A percentile compares a stretch with the other conserved stretches of the same genome.
Evolutionary conservation across 2,329 filamentous ascomycete species (phyloP).

Genomic region (Fusarium haematococcum): DNA sequence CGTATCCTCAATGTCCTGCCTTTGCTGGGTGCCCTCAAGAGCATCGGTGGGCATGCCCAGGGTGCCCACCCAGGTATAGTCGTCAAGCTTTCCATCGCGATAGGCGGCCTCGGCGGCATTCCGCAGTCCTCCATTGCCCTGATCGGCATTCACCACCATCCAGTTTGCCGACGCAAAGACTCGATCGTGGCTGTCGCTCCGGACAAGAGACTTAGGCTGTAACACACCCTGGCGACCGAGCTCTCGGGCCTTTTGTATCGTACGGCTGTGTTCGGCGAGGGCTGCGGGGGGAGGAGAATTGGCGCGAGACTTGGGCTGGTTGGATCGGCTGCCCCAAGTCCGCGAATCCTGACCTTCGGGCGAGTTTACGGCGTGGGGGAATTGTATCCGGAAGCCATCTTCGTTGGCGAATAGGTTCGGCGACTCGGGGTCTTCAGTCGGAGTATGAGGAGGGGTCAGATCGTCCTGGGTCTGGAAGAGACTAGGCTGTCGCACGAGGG

Average conservation of each 20-base stretch:
- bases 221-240: slow-evolving; percentile 68
- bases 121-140: slow-evolving; percentile 91
- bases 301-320: slow-evolving; percentile 83
- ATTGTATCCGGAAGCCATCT: slow-evolving; percentile 68
- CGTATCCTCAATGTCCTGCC: slow-evolving; percentile 84
- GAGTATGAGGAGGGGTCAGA: slow-evolving; percentile 68
- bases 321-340: slow-evolving; percentile 79
- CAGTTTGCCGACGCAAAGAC: slow-evolving; percentile 84
- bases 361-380: slow-evolving; percentile 65
- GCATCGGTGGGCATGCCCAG: slow-evolving; percentile 94
- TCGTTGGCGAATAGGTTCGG: slow-evolving; percentile 68
- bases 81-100: slow-evolving; percentile 74
- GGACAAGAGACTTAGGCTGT: slow-evolving; percentile 63
- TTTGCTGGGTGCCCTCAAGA: slow-evolving; percentile 78
- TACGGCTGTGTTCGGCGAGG: slow-evolving; percentile 75
- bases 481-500: slow-evolving; percentile 59
- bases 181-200: slow-evolving; percentile 74
- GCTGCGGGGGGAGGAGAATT: slow-evolving; percentile 80
- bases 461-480: slow-evolving; percentile 62
- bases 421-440: slow-evolving; percentile 56
- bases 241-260: slow-evolving; percentile 67
- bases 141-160: slow-evolving; percentile 85
- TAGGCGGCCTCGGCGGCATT: slow-evolving; percentile 87
- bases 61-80: slow-evolving; percentile 92
- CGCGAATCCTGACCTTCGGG: slow-evolving; percentile 81